Percentiles rank a stretch among this genome's conserved stretches.
These are phyloP conservation scores for Aspergillus wentii DNA, from an alignment of 495 filamentous ascomycete species.

Conservation along the genomic window DNA sequence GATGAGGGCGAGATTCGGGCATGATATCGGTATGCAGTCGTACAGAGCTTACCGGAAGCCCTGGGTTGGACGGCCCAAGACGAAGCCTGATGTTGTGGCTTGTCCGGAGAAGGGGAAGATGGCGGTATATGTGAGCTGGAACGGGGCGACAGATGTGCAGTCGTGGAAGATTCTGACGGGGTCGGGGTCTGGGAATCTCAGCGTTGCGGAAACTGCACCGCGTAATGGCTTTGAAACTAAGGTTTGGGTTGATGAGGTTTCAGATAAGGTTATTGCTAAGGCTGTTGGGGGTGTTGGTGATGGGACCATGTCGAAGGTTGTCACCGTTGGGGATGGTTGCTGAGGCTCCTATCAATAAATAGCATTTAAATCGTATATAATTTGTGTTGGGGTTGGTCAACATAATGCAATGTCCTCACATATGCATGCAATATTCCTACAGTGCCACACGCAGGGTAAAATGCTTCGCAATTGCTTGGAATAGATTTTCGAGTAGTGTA, in stretches of 20 bases:
- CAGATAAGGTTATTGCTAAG: background rate
- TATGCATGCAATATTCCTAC: no score
- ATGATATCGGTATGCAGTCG: conserved; percentile 16
- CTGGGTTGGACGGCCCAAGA: conserved; percentile 18
- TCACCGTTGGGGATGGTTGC: conserved; percentile 1
- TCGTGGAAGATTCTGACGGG: conserved; percentile 15
- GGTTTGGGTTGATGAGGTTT: background rate
- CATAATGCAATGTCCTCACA: conserved; percentile 5
- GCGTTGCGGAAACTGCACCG: no score
- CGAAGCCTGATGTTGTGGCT: conserved; percentile 13
- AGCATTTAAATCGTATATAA: no score
- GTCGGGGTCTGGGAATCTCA: no score
- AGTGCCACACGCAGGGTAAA: no score
- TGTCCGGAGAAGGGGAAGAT: conserved; percentile 5
- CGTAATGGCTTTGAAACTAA: conserved; percentile 8
- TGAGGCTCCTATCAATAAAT: conserved; percentile 1
- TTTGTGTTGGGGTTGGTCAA: no score
- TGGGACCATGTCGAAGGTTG: background rate
- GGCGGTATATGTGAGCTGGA: conserved; percentile 28
- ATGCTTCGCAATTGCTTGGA: no score
- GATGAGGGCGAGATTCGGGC: conserved; percentile 19
- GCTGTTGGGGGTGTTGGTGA: conserved; percentile 5
- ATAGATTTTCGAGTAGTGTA: no score
- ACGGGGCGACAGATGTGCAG: conserved; percentile 26
- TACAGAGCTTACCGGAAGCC: conserved; percentile 16